Percentiles rank a stretch among this genome's conserved stretches.
phyloP scores from a whole-genome alignment of 2,329 filamentous ascomycete species.

The Whalleya microplaca region DNA sequence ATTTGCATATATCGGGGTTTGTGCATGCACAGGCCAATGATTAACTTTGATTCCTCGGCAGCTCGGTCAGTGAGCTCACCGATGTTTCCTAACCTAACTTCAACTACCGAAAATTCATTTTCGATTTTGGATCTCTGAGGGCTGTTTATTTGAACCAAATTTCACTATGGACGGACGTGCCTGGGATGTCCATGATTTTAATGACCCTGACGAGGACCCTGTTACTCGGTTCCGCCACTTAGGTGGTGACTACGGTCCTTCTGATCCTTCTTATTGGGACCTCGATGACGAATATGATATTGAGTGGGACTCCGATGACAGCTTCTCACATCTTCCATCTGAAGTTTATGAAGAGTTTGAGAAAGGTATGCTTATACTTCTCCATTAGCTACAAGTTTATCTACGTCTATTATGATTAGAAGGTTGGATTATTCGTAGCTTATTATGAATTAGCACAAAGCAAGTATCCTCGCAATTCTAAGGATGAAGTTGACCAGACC shows the following conservation, averaged over 20 bases:
- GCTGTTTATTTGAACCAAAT: too few relatives aligned
- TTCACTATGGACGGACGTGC: background rate
- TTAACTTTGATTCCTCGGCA: too few relatives aligned
- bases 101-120: too few relatives aligned
- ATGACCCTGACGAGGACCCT: constrained; percentile 12
- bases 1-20: too few relatives aligned
- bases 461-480: constrained; percentile 8
- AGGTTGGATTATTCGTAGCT: background rate
- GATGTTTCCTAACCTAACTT: too few relatives aligned
- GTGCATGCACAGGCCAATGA: too few relatives aligned
- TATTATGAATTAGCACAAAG: constrained; percentile 1
- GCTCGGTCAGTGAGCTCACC: too few relatives aligned
- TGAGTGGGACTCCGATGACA: constrained; percentile 5
- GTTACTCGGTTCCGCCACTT: constrained; percentile 14
- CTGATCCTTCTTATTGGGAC: constrained; percentile 2
- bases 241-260: constrained; percentile 11
- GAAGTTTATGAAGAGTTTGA: constrained; percentile 2
- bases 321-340: background rate
- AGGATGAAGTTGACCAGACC: constrained; percentile 9
- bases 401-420: background rate
- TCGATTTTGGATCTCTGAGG: too few relatives aligned
- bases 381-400: background rate
- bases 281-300: background rate
- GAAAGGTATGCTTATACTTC: background rate
- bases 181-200: constrained; percentile 11